These are phyloP conservation scores for Cicer yamashitae DNA, from an alignment of 306 rosid genomes.

Conservation along the genomic window DNA sequence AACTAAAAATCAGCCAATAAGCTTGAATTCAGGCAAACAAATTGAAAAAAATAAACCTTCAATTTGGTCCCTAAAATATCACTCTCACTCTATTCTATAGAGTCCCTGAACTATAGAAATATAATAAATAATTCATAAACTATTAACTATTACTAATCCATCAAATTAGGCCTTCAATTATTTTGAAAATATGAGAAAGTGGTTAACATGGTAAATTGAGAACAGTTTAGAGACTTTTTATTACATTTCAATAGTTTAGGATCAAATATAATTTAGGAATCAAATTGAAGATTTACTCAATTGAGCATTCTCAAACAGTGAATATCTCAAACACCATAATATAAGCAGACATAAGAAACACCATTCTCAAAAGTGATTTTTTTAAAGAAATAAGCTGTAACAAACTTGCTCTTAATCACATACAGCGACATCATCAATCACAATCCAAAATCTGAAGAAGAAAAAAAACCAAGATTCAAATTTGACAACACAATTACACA, in stretches of 20 bases:
- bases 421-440: constrained; percentile 10
- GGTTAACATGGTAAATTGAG: neutral
- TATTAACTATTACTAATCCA: neutral
- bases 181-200: neutral
- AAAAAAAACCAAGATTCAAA: constrained; percentile 42
- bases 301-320: neutral
- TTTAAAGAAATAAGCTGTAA: too few relatives aligned
- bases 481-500: constrained; percentile 28
- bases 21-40: constrained; percentile 5
- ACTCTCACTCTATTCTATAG: neutral
- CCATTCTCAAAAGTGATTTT: too few relatives aligned
- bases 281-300: neutral
- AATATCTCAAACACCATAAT: constrained; percentile 10
- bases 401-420: constrained; percentile 1
- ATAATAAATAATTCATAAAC: neutral
- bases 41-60: constrained; percentile 12
- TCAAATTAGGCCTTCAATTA: neutral
- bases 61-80: neutral
- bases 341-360: neutral
- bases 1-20: neutral
- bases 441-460: constrained; percentile 44
- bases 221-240: neutral
- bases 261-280: neutral
- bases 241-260: neutral
- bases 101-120: neutral